phyloP scores from a whole-genome alignment of 2,329 filamentous ascomycete species.

The Xylariaceae sp. region DNA sequence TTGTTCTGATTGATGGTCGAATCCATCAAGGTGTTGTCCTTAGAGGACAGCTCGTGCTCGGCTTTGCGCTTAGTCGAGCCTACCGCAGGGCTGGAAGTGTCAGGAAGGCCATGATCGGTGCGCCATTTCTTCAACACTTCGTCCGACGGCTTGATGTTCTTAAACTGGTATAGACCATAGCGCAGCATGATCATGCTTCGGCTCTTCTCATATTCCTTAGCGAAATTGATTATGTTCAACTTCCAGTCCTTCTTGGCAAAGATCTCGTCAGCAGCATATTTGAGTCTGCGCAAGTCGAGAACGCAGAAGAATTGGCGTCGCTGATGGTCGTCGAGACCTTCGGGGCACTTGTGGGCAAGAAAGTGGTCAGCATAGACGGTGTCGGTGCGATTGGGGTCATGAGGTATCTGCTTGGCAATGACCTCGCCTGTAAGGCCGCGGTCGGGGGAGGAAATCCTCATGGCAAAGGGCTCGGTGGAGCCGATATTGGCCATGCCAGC shows the following conservation, averaged over 20 bases:
- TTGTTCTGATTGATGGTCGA: constrained; percentile 45
- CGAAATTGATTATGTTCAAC: constrained; percentile 60
- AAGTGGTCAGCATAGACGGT: constrained; percentile 62
- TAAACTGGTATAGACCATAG: constrained; percentile 62
- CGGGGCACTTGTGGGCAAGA: constrained; percentile 54
- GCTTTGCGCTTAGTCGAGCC: constrained; percentile 53
- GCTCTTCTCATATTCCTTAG: constrained; percentile 64
- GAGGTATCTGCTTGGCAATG: constrained; percentile 52
- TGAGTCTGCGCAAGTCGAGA: constrained; percentile 59
- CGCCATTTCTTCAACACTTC: constrained; percentile 59
- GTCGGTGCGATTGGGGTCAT: constrained; percentile 48
- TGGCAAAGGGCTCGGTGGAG: constrained; percentile 53
- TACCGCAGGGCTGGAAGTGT: constrained; percentile 35
- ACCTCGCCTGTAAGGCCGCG: constrained; percentile 55
- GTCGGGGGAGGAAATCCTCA: constrained; percentile 59
- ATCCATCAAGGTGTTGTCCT: constrained; percentile 35
- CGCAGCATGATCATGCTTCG: constrained; percentile 59
- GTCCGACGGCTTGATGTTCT: constrained; percentile 58
- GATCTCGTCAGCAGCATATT: constrained; percentile 60
- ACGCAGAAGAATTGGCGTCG: constrained; percentile 63
- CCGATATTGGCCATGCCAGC: constrained; percentile 49
- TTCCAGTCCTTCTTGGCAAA: constrained; percentile 62
- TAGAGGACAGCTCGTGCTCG: constrained; percentile 45
- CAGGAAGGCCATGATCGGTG: constrained; percentile 52
- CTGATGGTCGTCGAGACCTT: constrained; percentile 57